phyloP scores from a whole-genome alignment of 2,329 filamentous ascomycete genomes.

The Fusarium sp. region DNA sequence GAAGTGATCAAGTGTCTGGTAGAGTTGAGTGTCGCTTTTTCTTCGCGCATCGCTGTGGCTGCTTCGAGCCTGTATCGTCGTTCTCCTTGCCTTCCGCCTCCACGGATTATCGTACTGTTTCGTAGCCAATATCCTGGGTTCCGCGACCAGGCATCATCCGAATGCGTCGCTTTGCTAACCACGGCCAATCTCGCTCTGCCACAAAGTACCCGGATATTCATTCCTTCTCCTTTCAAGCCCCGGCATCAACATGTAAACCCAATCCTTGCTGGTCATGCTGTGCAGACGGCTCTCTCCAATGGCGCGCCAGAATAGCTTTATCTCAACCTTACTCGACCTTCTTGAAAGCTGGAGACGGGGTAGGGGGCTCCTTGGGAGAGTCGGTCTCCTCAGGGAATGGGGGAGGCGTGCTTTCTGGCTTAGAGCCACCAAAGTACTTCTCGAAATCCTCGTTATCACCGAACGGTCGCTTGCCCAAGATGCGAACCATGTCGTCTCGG shows the following conservation, averaged over 20 bases:
- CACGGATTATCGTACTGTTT: conserved; percentile 9
- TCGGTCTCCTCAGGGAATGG: conserved; percentile 63
- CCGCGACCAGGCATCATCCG: conserved; percentile 9
- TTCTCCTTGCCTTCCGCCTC: conserved; percentile 6
- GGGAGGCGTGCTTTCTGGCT: conserved; percentile 68
- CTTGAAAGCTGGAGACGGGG: conserved; percentile 56
- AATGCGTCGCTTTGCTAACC: conserved; percentile 9
- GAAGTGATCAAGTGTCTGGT: conserved; percentile 42
- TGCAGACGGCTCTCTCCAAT: not conserved
- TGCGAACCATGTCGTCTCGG: conserved; percentile 89
- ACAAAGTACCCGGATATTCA: conserved; percentile 38
- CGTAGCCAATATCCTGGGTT: conserved; percentile 2
- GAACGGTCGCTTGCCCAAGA: conserved; percentile 87
- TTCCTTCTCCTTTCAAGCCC: conserved; percentile 29
- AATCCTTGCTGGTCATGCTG: conserved; percentile 1
- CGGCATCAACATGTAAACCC: not conserved
- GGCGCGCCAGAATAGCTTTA: conserved; percentile 4
- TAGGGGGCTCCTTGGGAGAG: conserved; percentile 50
- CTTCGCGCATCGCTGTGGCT: conserved; percentile 29
- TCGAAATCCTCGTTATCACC: conserved; percentile 87
- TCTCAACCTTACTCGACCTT: conserved; percentile 42
- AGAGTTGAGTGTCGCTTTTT: conserved; percentile 48
- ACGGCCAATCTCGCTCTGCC: conserved; percentile 39
- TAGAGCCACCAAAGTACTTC: conserved; percentile 85
- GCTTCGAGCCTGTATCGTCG: conserved; percentile 14